phyloP scores from a whole-genome alignment of 2,329 filamentous ascomycete genomes.

The Pestalotiopsis sp. region DNA sequence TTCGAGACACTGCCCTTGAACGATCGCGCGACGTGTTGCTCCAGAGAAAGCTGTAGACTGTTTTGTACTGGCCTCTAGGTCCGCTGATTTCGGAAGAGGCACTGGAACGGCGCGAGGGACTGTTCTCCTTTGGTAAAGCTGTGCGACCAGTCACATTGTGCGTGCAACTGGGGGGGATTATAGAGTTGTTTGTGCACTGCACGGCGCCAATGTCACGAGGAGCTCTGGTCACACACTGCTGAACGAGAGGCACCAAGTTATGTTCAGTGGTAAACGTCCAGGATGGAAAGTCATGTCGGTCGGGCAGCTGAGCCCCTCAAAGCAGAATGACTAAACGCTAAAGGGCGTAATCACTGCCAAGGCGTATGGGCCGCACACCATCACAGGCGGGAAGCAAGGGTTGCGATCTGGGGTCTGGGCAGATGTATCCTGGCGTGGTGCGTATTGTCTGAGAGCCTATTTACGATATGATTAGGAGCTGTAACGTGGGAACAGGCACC shows the following conservation, averaged over 20 bases:
- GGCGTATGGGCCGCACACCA: slow-evolving; percentile 8
- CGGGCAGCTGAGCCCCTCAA: slow-evolving; percentile 12
- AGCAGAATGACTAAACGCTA: slow-evolving; percentile 8
- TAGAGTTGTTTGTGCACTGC: slow-evolving; percentile 2
- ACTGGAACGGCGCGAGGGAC: background rate
- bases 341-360: slow-evolving; percentile 5
- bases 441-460: background rate
- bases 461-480: no score
- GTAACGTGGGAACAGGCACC: background rate
- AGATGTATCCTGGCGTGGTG: background rate
- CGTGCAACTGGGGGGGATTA: background rate
- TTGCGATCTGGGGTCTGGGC: slow-evolving; percentile 4
- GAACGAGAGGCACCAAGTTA: slow-evolving; percentile 4
- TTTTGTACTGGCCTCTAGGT: background rate
- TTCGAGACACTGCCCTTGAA: background rate
- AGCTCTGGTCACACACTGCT: background rate
- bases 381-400: slow-evolving; percentile 9
- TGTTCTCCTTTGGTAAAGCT: background rate
- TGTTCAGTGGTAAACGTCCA: slow-evolving; percentile 1
- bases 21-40: slow-evolving; percentile 3
- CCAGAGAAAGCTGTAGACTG: background rate
- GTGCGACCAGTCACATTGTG: slow-evolving; percentile 11
- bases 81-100: slow-evolving; percentile 10
- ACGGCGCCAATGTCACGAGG: slow-evolving; percentile 9
- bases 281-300: slow-evolving; percentile 10